These are phyloP conservation scores for Sporothrix schenckii DNA, from an alignment of 2,329 filamentous ascomycete genomes.

Conservation along the genomic window DNA sequence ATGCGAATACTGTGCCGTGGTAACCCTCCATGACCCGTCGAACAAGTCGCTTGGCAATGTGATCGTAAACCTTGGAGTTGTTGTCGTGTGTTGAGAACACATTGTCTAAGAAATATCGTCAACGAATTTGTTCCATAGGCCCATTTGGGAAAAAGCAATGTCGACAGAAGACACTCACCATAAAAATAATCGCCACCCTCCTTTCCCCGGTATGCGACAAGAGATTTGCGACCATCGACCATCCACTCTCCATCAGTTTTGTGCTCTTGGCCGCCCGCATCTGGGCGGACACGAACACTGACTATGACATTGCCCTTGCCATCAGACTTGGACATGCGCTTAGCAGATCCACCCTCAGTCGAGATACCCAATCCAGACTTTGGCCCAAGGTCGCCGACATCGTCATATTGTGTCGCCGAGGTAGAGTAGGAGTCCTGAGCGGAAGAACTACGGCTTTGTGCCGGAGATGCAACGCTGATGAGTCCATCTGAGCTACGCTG, in stretches of 20 bases:
- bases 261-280: slow-evolving; percentile 65
- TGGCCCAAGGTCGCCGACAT: slow-evolving; percentile 61
- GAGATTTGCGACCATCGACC: slow-evolving; percentile 79
- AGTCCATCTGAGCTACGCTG: slow-evolving; percentile 73
- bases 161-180: slow-evolving; percentile 59
- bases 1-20: slow-evolving; percentile 96
- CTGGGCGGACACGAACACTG: slow-evolving; percentile 89
- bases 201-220: slow-evolving; percentile 82
- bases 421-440: slow-evolving; percentile 91
- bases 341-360: slow-evolving; percentile 43
- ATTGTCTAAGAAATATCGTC: slow-evolving; percentile 67
- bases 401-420: slow-evolving; percentile 85
- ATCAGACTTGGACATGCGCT: slow-evolving; percentile 62
- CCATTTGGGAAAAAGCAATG: too few species aligned
- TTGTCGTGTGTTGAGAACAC: slow-evolving; percentile 94
- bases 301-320: slow-evolving; percentile 94
- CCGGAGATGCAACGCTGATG: slow-evolving; percentile 76
- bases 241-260: slow-evolving; percentile 83
- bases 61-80: slow-evolving; percentile 92
- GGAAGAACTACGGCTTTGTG: slow-evolving; percentile 88
- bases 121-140: slow-evolving; percentile 31
- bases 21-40: slow-evolving; percentile 98
- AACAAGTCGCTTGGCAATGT: slow-evolving; percentile 89
- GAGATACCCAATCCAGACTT: slow-evolving; percentile 41
- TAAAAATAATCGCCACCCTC: slow-evolving; percentile 93